phyloP scores from a whole-genome alignment of 164 flowering plant species.

The Amborella trichopoda region DNA sequence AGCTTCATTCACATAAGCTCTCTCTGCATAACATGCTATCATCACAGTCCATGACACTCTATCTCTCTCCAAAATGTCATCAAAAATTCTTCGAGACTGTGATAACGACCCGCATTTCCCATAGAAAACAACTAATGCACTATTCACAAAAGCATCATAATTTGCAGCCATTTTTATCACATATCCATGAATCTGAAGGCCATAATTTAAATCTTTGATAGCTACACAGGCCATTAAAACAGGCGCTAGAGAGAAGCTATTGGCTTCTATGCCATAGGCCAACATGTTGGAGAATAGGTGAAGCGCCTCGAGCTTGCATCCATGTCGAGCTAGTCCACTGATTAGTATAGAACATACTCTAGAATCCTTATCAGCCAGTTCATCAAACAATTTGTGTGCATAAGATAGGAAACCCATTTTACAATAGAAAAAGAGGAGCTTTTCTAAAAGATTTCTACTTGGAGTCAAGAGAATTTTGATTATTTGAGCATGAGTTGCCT shows the following conservation, averaged over 20 bases:
- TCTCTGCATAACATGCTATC: neutral
- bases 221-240: neutral
- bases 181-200: neutral
- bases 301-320: neutral
- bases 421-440: slow-evolving; percentile 1
- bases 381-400: neutral
- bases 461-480: neutral
- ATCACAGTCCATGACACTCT: slow-evolving; percentile 1
- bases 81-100: slow-evolving; percentile 1
- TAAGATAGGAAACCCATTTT: neutral
- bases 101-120: slow-evolving; percentile 1
- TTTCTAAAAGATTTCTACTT: neutral
- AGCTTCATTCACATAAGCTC: neutral
- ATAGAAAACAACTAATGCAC: slow-evolving; percentile 2
- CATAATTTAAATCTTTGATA: neutral
- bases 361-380: neutral
- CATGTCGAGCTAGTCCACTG: neutral
- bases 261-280: neutral
- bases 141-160: neutral
- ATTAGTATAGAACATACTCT: neutral
- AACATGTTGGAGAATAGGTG: slow-evolving; percentile 1
- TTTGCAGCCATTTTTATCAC: neutral
- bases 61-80: neutral
- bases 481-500: neutral
- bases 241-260: neutral